Evolutionary conservation across 345 rosid species (phyloP).

Genomic region (Eucalyptus pumila): DNA sequence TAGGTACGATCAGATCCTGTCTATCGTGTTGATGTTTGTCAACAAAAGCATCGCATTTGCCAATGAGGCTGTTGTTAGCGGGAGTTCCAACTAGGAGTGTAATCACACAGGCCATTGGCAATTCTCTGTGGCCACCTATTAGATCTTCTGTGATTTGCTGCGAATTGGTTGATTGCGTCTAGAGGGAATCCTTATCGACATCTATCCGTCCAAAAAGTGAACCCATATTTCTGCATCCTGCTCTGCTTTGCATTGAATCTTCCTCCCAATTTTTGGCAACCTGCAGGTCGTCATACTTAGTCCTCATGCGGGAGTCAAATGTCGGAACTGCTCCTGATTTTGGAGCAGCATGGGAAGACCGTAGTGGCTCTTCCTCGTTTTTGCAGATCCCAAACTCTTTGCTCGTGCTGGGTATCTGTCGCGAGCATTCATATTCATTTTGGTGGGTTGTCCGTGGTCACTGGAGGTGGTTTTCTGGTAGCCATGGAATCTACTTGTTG

Average conservation of each 20-base stretch:
- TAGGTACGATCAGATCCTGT: conserved; percentile 30
- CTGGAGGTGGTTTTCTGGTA: conserved; percentile 14
- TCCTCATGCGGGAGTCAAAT: conserved; percentile 48
- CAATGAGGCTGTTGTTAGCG: background rate
- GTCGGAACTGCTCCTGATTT: conserved; percentile 8
- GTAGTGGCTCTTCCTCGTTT: conserved; percentile 20
- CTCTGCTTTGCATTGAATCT: background rate
- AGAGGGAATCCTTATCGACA: background rate
- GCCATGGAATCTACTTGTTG: background rate
- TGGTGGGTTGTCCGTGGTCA: conserved; percentile 36
- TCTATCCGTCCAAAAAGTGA: background rate
- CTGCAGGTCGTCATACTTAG: conserved; percentile 71
- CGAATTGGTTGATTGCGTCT: background rate
- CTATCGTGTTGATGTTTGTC: background rate
- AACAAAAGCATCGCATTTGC: background rate
- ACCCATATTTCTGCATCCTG: background rate
- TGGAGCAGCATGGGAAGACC: conserved; percentile 39
- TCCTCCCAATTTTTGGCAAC: background rate
- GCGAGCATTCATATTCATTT: conserved; percentile 18
- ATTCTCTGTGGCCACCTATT: background rate
- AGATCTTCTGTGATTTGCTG: background rate
- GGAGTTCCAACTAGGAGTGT: background rate
- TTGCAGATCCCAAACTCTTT: conserved; percentile 6
- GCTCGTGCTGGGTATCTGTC: conserved; percentile 24
- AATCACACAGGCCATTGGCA: background rate